These are phyloP conservation scores for Podospora pseudoanserina DNA, from an alignment of 495 filamentous ascomycete species.

Conservation along the genomic window DNA sequence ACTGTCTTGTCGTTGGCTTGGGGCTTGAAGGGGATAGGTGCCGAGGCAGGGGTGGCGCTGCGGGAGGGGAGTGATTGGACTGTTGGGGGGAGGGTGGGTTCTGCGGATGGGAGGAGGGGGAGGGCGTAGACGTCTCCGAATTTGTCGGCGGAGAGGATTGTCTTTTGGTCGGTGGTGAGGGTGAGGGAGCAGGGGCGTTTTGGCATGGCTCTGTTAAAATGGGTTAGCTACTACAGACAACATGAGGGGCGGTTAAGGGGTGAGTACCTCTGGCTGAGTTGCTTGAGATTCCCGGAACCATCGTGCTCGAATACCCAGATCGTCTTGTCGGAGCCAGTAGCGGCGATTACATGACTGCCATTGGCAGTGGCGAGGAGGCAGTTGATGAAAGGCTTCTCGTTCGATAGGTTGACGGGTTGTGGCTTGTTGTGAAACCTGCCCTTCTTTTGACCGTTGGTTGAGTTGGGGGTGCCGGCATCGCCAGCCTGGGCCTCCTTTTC, in stretches of 20 bases:
- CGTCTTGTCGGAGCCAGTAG: slow-evolving; percentile 86
- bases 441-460: slow-evolving; percentile 17
- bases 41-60: slow-evolving; percentile 21
- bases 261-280: slow-evolving; percentile 56
- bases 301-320: slow-evolving; percentile 74
- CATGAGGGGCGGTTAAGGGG: neutral
- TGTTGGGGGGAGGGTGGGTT: slow-evolving; percentile 13
- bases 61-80: slow-evolving; percentile 14
- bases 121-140: slow-evolving; percentile 93
- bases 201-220: slow-evolving; percentile 65
- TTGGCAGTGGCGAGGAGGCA: slow-evolving; percentile 56
- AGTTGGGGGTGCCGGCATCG: neutral
- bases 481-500: slow-evolving; percentile 13
- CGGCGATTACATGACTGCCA: slow-evolving; percentile 63
- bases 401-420: neutral
- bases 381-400: slow-evolving; percentile 44
- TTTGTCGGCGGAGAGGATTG: slow-evolving; percentile 82
- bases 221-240: slow-evolving; percentile 10
- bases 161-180: slow-evolving; percentile 62
- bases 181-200: slow-evolving; percentile 77
- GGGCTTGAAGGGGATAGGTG: slow-evolving; percentile 31
- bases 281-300: slow-evolving; percentile 55
- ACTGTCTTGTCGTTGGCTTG: slow-evolving; percentile 73
- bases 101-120: slow-evolving; percentile 59
- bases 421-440: slow-evolving; percentile 13